These are phyloP conservation scores for Lunularia cruciata DNA, from an alignment of 225 moss, liverwort and hornwort species.

Conservation along the genomic window DNA sequence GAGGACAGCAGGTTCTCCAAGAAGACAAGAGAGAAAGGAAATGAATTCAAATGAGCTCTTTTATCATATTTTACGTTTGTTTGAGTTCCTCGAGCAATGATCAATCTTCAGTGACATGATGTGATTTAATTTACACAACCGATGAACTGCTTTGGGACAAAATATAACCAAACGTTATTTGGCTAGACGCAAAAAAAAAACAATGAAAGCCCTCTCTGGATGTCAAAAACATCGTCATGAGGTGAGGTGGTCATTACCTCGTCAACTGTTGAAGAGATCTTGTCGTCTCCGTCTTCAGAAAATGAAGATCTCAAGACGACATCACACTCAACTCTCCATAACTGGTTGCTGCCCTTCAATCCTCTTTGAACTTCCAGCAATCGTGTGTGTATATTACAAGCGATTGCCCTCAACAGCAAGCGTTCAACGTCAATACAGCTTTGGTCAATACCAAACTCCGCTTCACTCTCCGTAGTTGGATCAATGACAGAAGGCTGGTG, in stretches of 20 bases:
- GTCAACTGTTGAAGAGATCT: conserved; percentile 37
- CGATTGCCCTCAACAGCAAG: conserved; percentile 84
- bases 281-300: conserved; percentile 48
- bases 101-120: no score
- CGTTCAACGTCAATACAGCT: conserved; percentile 92
- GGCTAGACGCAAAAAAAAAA: no score
- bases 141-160: no score
- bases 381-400: conserved; percentile 91
- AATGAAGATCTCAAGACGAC: conserved; percentile 72
- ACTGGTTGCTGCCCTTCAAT: conserved; percentile 54
- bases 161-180: no score
- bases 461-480: conserved; percentile 68
- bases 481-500: conserved; percentile 88
- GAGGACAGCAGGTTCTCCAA: no score
- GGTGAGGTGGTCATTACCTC: conserved; percentile 38
- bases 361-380: conserved; percentile 82
- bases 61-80: no score
- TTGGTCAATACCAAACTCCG: conserved; percentile 72
- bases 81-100: no score
- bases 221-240: no score
- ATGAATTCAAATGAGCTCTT: no score
- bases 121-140: no score
- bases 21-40: no score
- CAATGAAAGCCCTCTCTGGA: no score
- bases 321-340: conserved; percentile 87